A percentile compares a stretch with the other conserved stretches of the same genome.
Conservation (phyloP, 2,329 filamentous ascomycete genomes). For the Onygenales sp. region DNA sequence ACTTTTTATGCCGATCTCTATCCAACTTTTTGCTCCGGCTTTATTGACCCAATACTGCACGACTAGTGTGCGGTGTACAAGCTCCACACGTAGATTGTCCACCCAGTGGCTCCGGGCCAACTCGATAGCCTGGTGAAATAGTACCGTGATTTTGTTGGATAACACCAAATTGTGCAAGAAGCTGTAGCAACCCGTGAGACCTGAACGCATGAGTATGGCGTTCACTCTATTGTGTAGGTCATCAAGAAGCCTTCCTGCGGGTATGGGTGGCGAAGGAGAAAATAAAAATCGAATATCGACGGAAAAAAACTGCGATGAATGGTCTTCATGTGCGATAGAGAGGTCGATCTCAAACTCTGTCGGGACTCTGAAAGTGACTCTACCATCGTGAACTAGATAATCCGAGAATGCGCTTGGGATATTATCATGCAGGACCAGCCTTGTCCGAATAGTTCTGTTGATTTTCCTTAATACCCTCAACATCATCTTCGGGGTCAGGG, state of each 20-base stretch:
- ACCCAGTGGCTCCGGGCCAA: constrained; percentile 66
- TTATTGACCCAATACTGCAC: constrained; percentile 84
- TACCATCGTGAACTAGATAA: constrained; percentile 73
- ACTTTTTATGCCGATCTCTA: constrained; percentile 65
- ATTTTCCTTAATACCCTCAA: constrained; percentile 68
- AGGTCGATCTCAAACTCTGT: constrained; percentile 90
- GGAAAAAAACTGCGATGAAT: constrained; percentile 80
- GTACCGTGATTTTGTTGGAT: constrained; percentile 79
- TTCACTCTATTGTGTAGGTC: constrained; percentile 67
- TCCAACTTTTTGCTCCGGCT: constrained; percentile 71
- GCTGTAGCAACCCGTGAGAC: constrained; percentile 71
- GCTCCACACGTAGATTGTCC: constrained; percentile 65
- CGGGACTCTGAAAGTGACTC: constrained; percentile 75
- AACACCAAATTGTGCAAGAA: constrained; percentile 80
- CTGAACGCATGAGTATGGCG: constrained; percentile 56
- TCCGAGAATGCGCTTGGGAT: constrained; percentile 69
- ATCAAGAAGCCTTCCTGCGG: constrained; percentile 51
- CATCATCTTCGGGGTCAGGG: constrained; percentile 61
- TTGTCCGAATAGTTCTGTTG: constrained; percentile 71
- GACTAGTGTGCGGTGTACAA: constrained; percentile 69
- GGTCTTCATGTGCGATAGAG: constrained; percentile 78
- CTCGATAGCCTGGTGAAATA: constrained; percentile 65
- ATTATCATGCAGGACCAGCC: constrained; percentile 75
- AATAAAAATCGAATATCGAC: constrained; percentile 85
- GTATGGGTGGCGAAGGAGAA: constrained; percentile 56